Base-by-base conservation (phyloP, 805 yeast species). In the Aciculoconidium aculeatum region DNA sequence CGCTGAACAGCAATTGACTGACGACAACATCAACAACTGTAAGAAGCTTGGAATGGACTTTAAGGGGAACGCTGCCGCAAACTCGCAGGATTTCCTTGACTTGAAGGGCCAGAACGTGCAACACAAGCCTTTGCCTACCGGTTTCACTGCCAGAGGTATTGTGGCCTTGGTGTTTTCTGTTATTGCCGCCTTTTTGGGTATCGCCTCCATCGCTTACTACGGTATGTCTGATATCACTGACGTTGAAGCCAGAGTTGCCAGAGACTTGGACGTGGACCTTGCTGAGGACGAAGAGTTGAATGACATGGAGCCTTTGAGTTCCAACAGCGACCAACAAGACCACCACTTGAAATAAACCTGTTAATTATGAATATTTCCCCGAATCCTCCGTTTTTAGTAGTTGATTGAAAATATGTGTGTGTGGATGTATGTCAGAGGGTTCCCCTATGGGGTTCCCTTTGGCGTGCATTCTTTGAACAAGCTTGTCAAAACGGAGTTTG, bases 121-220 rank as follows among this genome's bases (percentile, higher is more conserved):
- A 63, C 64, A 41, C 18, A 63, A 65, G 40, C 44, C 60, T 23
- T 71, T 92, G 47, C 97, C 97, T 25, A 52, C 68, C 25, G 96
- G 96, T 11, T 92, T 92, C 74, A 90, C 97, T 28, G 84, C 94
- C 34, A 78, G 81, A 53, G 98, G 98, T 67, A 79, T 81, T 53
- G 94, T 90, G 31, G 97, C 97, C 8, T 65, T 92, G 57, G 90
- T 81, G 11, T 90, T 92, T 70, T 85, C 96, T 5, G 75, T 84
- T 67, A 49, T 90, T 44, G 74, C 95, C 28, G 98, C 92, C 50
- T 52, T 85, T 39, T 58, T 85, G 11, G 98, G 98, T 58, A 63
- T 88, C 60, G 65, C 62, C 33, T 70, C 80, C 42, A 84, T 92
- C 49, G 71, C 81, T 27, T 47, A 77, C 55, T 92, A 90, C 60